Evolutionary conservation across 2,329 filamentous ascomycete genomes (phyloP).

Genomic region (Drechmeria coniospora): DNA sequence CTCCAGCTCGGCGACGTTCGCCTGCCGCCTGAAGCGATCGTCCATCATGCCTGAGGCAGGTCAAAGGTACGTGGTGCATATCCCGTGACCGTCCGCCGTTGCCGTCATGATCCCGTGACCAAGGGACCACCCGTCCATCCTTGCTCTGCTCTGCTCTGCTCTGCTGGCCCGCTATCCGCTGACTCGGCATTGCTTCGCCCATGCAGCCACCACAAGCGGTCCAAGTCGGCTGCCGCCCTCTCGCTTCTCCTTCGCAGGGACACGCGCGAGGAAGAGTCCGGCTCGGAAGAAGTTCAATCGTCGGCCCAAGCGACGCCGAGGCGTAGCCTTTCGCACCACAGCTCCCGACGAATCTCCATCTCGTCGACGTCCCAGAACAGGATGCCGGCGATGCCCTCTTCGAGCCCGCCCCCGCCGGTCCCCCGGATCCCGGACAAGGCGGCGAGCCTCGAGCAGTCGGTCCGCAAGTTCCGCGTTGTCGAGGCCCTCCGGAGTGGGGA

Average conservation of each 20-base stretch:
- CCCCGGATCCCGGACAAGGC: slow-evolving; percentile 25
- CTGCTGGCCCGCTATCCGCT: not conserved
- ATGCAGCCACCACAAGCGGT: slow-evolving; percentile 30
- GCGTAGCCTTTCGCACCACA: no score
- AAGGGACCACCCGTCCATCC: no score
- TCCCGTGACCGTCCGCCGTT: not conserved
- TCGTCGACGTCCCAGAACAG: slow-evolving; percentile 25
- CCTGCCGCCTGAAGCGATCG: not conserved
- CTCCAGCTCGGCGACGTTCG: no score
- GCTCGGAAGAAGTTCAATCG: slow-evolving; percentile 33
- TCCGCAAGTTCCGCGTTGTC: slow-evolving; percentile 86
- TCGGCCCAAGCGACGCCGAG: no score
- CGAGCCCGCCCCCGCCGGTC: slow-evolving; percentile 10
- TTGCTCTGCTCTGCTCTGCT: no score
- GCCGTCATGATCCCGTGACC: no score
- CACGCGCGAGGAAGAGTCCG: slow-evolving; percentile 34
- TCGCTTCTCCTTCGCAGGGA: slow-evolving; percentile 39
- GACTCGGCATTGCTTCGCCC: not conserved
- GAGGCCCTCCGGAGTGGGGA: slow-evolving; percentile 85
- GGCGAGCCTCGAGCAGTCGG: slow-evolving; percentile 71
- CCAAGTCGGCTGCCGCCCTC: slow-evolving; percentile 36
- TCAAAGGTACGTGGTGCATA: slow-evolving; percentile 11
- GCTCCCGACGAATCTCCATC: slow-evolving; percentile 31
- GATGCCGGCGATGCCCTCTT: no score
- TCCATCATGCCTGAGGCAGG: slow-evolving; percentile 16